Evolutionary conservation across 805 yeast genomes (phyloP).

Genomic region (Dipodascopsis tothii): DNA sequence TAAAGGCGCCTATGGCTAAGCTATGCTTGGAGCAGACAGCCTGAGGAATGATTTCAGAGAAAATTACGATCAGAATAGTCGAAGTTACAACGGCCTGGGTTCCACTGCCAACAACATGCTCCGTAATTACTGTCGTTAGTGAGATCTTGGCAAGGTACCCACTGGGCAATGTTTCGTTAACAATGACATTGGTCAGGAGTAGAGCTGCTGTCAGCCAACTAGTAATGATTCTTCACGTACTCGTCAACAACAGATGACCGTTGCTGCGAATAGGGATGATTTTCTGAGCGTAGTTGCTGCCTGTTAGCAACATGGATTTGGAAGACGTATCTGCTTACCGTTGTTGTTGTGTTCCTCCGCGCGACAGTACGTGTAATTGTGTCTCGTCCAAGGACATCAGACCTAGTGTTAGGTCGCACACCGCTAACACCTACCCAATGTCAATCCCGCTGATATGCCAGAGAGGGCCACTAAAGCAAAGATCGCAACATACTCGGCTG

Average conservation of each 20-base stretch:
- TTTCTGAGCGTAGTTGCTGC: conserved; percentile 1
- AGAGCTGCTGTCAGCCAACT: background rate
- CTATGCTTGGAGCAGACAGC: conserved; percentile 6
- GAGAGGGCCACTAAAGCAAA: background rate
- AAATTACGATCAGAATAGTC: conserved; percentile 5
- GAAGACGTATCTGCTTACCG: background rate
- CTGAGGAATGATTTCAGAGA: conserved; percentile 4
- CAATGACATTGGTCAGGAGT: background rate
- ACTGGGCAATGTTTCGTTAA: conserved; percentile 1
- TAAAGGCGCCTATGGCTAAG: conserved; percentile 6
- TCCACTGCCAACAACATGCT: conserved; percentile 2
- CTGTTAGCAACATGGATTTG: background rate
- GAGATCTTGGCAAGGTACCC: background rate
- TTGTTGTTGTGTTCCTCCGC: background rate
- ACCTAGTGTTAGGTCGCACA: background rate
- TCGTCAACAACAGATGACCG: conserved; percentile 1
- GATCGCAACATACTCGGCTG: conserved; percentile 2
- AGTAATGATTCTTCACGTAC: background rate
- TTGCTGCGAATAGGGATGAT: conserved; percentile 1
- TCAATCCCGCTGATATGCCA: background rate
- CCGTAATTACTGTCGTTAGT: background rate
- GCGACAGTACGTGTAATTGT: background rate
- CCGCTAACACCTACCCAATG: background rate
- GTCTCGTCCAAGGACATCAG: conserved; percentile 1
- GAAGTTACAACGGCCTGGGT: conserved; percentile 1